Base-by-base conservation (phyloP, 148 eudicot species). In the Suaeda aralocaspica region DNA sequence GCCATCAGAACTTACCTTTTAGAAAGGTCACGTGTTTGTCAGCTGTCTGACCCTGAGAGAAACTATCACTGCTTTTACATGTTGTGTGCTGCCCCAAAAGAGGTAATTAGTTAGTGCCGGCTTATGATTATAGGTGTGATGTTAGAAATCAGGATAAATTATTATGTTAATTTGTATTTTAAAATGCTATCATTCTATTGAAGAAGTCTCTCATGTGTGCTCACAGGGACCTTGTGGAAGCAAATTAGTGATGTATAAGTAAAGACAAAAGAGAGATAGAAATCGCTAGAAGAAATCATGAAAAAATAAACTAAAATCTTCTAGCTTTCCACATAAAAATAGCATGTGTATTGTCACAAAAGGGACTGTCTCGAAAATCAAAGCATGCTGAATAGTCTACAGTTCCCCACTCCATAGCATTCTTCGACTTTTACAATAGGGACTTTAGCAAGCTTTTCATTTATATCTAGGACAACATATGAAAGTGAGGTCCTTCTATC, bases 1-100 rank as follows among this genome's bases (percentile, higher is more conserved):
- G 92, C 92, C 64, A 88, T 88, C 59, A 84, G 89, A 73, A 88
- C 92, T 65, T 88, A 88, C 69, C 71, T 88, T 66, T 78, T 88
- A 53, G 92, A 88, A 75, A 77, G 92, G 51, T 88, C 92, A 55
- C 90, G 90, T 51, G 92, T 88, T 74, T 86, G 92, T 77, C 92
- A 86, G 74, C 70, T 86, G 62, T 86, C 92, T 39, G 82, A 86
- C 77, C 90, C 90, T 48, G 90, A 88, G 79, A 80, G 92, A 88
- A 88, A 88, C 70, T 88, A 88, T 78, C 92, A 88, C 67, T 86
- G 92, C 74, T 88, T 88, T 77, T 88, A 88, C 66, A 84, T 88
- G 92, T 79, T 88, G 52, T 88, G 92, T 78, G 86, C 92, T 66
- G 88, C 92, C 56, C 90, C 90, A 58, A 71, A 73, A 50, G 82